phyloP scores from a whole-genome alignment of 2,329 filamentous ascomycete genomes.

The Aspergillus spinulosporus region DNA sequence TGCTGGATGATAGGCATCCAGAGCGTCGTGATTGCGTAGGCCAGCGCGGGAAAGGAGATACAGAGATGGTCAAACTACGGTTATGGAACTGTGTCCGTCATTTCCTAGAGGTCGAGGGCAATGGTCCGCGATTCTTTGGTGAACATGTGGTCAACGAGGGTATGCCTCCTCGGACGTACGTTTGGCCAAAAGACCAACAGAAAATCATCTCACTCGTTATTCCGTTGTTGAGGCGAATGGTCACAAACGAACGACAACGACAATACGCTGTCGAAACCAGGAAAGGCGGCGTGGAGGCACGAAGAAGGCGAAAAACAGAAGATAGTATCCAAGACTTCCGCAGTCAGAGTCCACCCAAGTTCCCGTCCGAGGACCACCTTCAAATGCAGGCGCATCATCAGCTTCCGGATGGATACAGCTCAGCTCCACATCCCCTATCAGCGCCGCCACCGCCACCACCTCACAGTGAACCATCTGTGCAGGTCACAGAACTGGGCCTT shows the following conservation, averaged over 20 bases:
- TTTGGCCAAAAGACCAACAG: conserved; percentile 58
- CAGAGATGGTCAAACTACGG: conserved; percentile 58
- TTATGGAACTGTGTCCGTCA: conserved; percentile 58
- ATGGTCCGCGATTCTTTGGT: conserved; percentile 55
- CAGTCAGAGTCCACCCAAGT: conserved; percentile 23
- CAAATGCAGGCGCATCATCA: conserved; percentile 33
- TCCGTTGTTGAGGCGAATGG: conserved; percentile 58
- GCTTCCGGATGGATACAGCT: conserved; percentile 26
- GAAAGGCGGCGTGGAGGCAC: conserved; percentile 49
- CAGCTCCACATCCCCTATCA: conserved; percentile 26
- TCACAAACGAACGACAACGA: conserved; percentile 60
- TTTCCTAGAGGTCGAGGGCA: conserved; percentile 53
- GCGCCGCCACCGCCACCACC: conserved; percentile 28
- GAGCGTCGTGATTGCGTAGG: conserved; percentile 60
- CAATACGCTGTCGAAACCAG: conserved; percentile 59
- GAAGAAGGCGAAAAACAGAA: conserved; percentile 38
- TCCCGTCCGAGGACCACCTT: conserved; percentile 33
- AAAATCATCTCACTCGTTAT: conserved; percentile 60
- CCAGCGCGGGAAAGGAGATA: conserved; percentile 56
- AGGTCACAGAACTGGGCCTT: conserved; percentile 33
- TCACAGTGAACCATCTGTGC: conserved; percentile 26
- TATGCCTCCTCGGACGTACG: conserved; percentile 43
- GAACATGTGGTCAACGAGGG: conserved; percentile 46
- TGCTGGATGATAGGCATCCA: conserved; percentile 57
- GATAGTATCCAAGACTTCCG: conserved; percentile 34